A percentile compares a stretch with the other conserved stretches of the same genome.
phyloP scores from a whole-genome alignment of 2,329 filamentous ascomycete genomes.

The Hansfordia pulvinata region DNA sequence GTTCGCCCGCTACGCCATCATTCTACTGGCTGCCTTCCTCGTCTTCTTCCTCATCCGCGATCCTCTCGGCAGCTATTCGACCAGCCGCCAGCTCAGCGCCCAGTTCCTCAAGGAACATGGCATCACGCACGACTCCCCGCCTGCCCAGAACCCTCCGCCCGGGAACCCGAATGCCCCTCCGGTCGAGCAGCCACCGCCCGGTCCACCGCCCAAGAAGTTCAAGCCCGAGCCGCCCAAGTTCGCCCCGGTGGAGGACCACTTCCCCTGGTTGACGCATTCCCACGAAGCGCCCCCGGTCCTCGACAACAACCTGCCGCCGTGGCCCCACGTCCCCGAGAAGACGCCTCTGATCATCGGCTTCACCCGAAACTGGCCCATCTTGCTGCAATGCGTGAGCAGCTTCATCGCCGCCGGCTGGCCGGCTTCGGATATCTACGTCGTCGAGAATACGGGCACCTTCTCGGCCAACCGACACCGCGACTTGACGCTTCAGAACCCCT shows the following conservation, averaged over 20 bases:
- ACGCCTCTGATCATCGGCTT: constrained; percentile 35
- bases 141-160: neutral
- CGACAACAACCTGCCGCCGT: constrained; percentile 18
- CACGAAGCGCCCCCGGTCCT: constrained; percentile 13
- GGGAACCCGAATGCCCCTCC: neutral
- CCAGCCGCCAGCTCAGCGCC: constrained; percentile 1
- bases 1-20: constrained; percentile 15
- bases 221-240: constrained; percentile 16
- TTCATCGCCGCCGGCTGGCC: constrained; percentile 44
- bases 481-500: constrained; percentile 35
- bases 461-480: constrained; percentile 27
- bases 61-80: constrained; percentile 8
- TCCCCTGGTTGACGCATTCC: constrained; percentile 20
- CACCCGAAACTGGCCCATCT: constrained; percentile 35
- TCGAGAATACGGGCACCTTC: constrained; percentile 42
- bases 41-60: constrained; percentile 17
- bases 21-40: constrained; percentile 15
- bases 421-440: constrained; percentile 33
- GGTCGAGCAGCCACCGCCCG: constrained; percentile 2
- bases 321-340: constrained; percentile 18
- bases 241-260: constrained; percentile 21
- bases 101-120: neutral
- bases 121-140: too few species aligned
- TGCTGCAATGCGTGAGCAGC: constrained; percentile 36
- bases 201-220: constrained; percentile 16